These are phyloP conservation scores for Talaromyces sp. DNA, from an alignment of 2,329 filamentous ascomycete species.

Conservation along the genomic window DNA sequence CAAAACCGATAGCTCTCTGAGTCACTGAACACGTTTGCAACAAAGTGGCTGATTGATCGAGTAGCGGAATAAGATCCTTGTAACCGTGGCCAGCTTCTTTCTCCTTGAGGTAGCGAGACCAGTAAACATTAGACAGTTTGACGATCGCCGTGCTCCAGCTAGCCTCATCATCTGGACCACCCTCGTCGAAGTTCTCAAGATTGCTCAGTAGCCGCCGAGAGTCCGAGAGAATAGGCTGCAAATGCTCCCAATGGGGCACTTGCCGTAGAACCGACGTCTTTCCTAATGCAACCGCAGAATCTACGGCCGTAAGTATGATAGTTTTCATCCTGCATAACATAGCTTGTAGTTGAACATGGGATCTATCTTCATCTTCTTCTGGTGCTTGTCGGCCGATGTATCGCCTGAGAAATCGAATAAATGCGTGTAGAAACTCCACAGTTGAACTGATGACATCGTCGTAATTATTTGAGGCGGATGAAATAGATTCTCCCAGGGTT, in stretches of 20 bases:
- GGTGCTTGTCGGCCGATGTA: constrained; percentile 32
- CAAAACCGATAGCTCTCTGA: constrained; percentile 34
- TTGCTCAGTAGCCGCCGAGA: constrained; percentile 31
- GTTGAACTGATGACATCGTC: constrained; percentile 21
- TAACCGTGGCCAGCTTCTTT: constrained; percentile 30
- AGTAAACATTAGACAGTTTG: constrained; percentile 43
- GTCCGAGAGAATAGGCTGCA: constrained; percentile 31
- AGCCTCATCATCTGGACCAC: constrained; percentile 13
- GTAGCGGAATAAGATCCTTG: constrained; percentile 30
- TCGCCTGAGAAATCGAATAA: constrained; percentile 36
- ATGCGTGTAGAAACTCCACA: constrained; percentile 33
- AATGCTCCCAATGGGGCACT: constrained; percentile 32
- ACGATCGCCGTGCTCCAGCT: constrained; percentile 26
- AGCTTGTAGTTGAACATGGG: constrained; percentile 22
- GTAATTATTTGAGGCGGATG: constrained; percentile 16
- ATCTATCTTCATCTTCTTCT: constrained; percentile 22
- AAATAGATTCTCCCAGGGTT: constrained; percentile 27
- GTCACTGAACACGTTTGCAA: constrained; percentile 28
- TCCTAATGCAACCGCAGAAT: constrained; percentile 36
- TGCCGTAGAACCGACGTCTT: constrained; percentile 34
- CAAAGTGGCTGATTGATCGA: constrained; percentile 37
- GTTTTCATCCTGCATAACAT: constrained; percentile 28
- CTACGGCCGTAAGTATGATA: constrained; percentile 35
- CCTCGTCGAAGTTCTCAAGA: constrained; percentile 17
- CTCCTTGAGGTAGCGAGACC: constrained; percentile 42